These are phyloP conservation scores for Venturia asperata DNA, from an alignment of 2,329 filamentous ascomycete genomes.

Conservation along the genomic window DNA sequence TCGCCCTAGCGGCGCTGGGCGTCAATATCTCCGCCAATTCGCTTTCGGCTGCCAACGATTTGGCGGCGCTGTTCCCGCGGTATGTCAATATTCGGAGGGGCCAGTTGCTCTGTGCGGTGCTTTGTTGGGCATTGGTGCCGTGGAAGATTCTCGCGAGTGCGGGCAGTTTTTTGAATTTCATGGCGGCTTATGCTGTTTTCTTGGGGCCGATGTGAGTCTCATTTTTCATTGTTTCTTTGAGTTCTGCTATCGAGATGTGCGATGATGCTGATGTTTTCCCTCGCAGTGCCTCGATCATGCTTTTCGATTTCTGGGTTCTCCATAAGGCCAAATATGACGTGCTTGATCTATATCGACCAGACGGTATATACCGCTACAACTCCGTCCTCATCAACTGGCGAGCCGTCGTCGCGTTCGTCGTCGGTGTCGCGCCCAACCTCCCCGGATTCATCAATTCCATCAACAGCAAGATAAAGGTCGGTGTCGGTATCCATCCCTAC, in stretches of 20 bases:
- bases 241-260: conserved; percentile 19
- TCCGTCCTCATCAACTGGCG: conserved; percentile 56
- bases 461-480: conserved; percentile 35
- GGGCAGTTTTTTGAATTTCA: conserved; percentile 48
- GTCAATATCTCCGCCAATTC: conserved; percentile 49
- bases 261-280: conserved; percentile 21
- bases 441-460: conserved; percentile 46
- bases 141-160: conserved; percentile 42
- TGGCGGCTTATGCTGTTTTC: conserved; percentile 60
- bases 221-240: conserved; percentile 19
- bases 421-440: conserved; percentile 50
- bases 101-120: conserved; percentile 39
- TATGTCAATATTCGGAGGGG: conserved; percentile 48
- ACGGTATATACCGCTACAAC: conserved; percentile 25
- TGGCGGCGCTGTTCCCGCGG: conserved; percentile 46
- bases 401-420: conserved; percentile 50
- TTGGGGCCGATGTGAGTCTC: conserved; percentile 37
- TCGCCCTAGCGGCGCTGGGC: conserved; percentile 45
- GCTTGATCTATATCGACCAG: conserved; percentile 24
- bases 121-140: conserved; percentile 39
- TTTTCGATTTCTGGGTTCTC: conserved; percentile 25
- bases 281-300: conserved; percentile 21
- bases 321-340: conserved; percentile 23
- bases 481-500: conserved; percentile 49
- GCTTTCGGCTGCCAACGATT: conserved; percentile 48